Evolutionary conservation across 2,329 filamentous ascomycete genomes (phyloP).

Genomic region (Aureobasidium pullulans): DNA sequence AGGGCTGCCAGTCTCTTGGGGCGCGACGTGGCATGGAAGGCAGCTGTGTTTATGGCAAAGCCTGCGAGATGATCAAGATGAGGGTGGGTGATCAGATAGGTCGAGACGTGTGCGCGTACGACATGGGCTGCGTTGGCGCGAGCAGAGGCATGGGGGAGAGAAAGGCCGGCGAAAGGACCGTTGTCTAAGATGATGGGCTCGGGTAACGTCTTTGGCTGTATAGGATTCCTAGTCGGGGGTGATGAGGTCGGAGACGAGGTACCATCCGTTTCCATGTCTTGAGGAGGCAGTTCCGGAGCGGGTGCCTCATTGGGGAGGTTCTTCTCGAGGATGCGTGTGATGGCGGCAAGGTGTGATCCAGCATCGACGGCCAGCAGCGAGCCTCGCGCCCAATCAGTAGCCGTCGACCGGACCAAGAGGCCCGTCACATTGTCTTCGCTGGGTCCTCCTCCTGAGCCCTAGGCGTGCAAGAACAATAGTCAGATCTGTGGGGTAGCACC

Average conservation of each 20-base stretch:
- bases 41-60: constrained; percentile 88
- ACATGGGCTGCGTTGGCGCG: constrained; percentile 76
- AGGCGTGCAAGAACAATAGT: not conserved
- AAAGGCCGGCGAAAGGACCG: constrained; percentile 75
- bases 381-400: constrained; percentile 70
- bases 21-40: constrained; percentile 64
- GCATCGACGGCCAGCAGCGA: constrained; percentile 91
- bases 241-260: constrained; percentile 18
- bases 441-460: constrained; percentile 88
- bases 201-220: constrained; percentile 14
- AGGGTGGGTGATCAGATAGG: constrained; percentile 92
- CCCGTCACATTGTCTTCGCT: constrained; percentile 85
- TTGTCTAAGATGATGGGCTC: constrained; percentile 46
- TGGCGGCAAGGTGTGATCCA: constrained; percentile 79
- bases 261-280: constrained; percentile 8
- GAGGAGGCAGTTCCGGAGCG: constrained; percentile 9
- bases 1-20: constrained; percentile 83
- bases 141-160: constrained; percentile 58
- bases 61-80: constrained; percentile 91
- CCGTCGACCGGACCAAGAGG: constrained; percentile 75
- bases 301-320: constrained; percentile 38
- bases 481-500: constrained; percentile 3
- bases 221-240: constrained; percentile 28
- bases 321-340: constrained; percentile 66
- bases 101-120: constrained; percentile 70